Evolutionary conservation across 1,139 yeast species (phyloP), one percentile per base, ranked within the genome.

Genomic region (Kurtzmaniella quercitrusa): DNA sequence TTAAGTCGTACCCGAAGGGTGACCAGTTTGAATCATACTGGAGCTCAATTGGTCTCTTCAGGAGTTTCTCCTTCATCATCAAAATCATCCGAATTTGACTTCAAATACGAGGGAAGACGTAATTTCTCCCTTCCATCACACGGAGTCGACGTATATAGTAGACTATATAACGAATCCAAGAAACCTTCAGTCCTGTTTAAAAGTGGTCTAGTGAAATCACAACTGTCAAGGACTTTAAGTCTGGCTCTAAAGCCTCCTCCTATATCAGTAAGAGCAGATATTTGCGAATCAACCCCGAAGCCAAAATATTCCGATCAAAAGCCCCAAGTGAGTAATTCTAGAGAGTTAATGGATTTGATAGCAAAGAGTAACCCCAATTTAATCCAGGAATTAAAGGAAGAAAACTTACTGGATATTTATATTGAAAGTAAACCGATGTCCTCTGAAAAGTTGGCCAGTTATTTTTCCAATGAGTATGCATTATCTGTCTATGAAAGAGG

Each of bases 401-500:
- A 33, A 23, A 31, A 11, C 17, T 5, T 14, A 14, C 18, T 16
- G 16, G 16, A 16, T 15, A 31, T 6, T 40, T 33, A 12, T 3
- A 6, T 12, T 10, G 21, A 19, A 19, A 14, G 9, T 14, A 34
- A 18, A 7, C 38, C 33, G 14, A 11, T 18, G 34, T 7, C 19
- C 14, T 6, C 36, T 6, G 18, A 14, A 12, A 23, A 10, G 7
- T 23, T 59, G 55, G 29, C 41, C 43, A 43, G 34, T 9, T 14
- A 31, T 14, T 14, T 31, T 6, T 9, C 36, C 3, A 14, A 31
- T 19, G 38, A 36, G 10, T 10, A 36, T 17, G 47, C 53, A 3
- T 56, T 80, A 23, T 74, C 69, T 43, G 55, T 73, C 17, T 77
- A 77, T 49, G 85, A 81, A 56, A 63, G 74, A 43, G 81, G 82